A percentile compares a stretch with the other conserved stretches of the same genome.
These are phyloP conservation scores for Lomentospora prolificans DNA, from an alignment of 2,329 filamentous ascomycete species.

Conservation along the genomic window DNA sequence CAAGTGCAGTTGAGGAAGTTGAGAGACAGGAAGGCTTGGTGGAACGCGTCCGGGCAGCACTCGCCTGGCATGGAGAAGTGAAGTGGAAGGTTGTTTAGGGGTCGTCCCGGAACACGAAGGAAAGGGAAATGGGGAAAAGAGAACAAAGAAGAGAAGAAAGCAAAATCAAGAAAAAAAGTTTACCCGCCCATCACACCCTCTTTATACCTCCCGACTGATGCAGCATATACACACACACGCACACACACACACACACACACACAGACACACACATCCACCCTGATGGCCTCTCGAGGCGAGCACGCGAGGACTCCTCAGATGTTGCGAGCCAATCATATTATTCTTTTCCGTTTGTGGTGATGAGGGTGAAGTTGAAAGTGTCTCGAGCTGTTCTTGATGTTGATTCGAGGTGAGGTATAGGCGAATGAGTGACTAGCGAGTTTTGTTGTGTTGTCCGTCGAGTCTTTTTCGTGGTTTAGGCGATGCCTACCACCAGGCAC, in stretches of 20 bases:
- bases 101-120: constrained; percentile 34
- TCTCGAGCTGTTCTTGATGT: neutral
- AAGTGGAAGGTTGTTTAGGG: constrained; percentile 26
- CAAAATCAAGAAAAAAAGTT: neutral
- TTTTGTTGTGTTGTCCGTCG: neutral
- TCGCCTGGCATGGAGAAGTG: constrained; percentile 1
- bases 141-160: constrained; percentile 3
- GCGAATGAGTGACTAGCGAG: neutral
- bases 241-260: too few species aligned
- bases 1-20: constrained; percentile 2
- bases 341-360: neutral
- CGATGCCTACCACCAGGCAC: too few species aligned
- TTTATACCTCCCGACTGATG: too few species aligned
- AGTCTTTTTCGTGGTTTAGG: neutral
- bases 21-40: constrained; percentile 4
- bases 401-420: too few species aligned
- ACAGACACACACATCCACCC: neutral
- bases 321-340: neutral
- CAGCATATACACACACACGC: too few species aligned
- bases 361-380: neutral
- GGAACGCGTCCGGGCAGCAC: neutral
- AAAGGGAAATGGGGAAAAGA: constrained; percentile 16
- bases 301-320: neutral
- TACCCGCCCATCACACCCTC: neutral
- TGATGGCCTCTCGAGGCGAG: neutral